Base-by-base conservation (phyloP, 306 rosid species). In the Citrullus mucosospermus region DNA sequence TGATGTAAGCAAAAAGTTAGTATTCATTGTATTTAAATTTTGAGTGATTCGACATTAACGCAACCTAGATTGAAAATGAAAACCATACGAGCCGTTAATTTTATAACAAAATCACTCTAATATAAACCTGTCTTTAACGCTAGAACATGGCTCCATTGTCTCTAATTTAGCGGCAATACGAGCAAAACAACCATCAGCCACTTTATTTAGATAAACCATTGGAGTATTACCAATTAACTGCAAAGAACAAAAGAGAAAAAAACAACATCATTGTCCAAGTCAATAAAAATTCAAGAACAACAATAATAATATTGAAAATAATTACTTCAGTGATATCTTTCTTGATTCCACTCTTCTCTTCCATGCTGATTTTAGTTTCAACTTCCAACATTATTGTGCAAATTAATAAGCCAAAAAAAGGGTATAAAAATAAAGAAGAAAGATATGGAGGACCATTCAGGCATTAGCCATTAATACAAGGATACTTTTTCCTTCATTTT, bases 81-180 rank as follows among this genome's bases (percentile, higher is more conserved):
- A 25, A 25, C 28, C 28, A 25, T 25, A 25, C 28, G 28, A 25
- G 28, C 1, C 1, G 28, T 25, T 25, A 25, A 25, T 25, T 25
- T 25, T 25, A 25, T 25, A 25, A 25, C 28, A 25, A 25, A 25
- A 25, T 25, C 28, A 25, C 28, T 25, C 28, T 25, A 25, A 25
- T 25, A 25, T 25, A 67, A 82, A 54, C 91, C 97, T 88, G 80
- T 92, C 93, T 82, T 90, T 90, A 13, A 87, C 85, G 76, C 95
- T 90, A 11, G 93, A 80, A 55, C 95, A 86, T 8, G 95, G 90
- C 76, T 90, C 87, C 94, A 90, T 84, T 28, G 80, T 81, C 83
- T 92, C 96, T 13, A 92, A 83, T 81, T 92, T 90, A 61, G 92
- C 96, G 74, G 92, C 96, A 25, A 92, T 87, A 44, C 78, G 84